Percentiles rank a stretch among this genome's conserved stretches.
Conservation (phyloP, 1,284 basidiomycete genomes). For the Leccinum pallidistipes region DNA sequence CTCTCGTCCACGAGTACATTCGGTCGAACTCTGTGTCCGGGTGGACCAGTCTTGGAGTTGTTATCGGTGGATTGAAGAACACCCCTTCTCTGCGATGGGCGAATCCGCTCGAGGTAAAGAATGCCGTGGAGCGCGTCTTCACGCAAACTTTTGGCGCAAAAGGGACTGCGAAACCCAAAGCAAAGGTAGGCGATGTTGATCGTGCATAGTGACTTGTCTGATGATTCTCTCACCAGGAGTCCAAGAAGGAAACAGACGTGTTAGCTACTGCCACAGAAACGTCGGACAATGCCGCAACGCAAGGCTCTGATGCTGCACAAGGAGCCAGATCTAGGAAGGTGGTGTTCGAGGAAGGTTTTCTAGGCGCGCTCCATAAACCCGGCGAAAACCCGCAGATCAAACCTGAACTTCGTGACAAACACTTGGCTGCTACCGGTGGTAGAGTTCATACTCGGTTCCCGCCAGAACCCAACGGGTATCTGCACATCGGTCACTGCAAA, state of each 20-base stretch:
- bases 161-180: conserved; percentile 65
- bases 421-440: conserved; percentile 82
- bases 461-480: conserved; percentile 96
- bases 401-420: conserved; percentile 76
- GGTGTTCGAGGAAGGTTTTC: conserved; percentile 95
- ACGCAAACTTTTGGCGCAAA: conserved; percentile 79
- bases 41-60: conserved; percentile 75
- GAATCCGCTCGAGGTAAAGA: conserved; percentile 87
- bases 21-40: conserved; percentile 54
- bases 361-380: conserved; percentile 91
- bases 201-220: conserved; percentile 1
- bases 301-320: conserved; percentile 38
- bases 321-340: conserved; percentile 52
- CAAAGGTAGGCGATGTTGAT: conserved; percentile 53
- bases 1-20: conserved; percentile 64
- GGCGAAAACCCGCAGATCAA: conserved; percentile 93
- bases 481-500: conserved; percentile 98
- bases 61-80: conserved; percentile 71
- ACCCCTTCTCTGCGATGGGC: conserved; percentile 85
- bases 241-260: conserved; percentile 46
- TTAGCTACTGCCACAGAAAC: conserved; percentile 15
- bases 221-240: conserved; percentile 42
- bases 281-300: conserved; percentile 31
- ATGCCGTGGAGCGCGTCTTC: conserved; percentile 80
- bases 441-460: conserved; percentile 96